Evolutionary conservation across 106 monocot species (phyloP), one percentile per base, ranked within the genome.

Genomic region (Agapanthus africanus): DNA sequence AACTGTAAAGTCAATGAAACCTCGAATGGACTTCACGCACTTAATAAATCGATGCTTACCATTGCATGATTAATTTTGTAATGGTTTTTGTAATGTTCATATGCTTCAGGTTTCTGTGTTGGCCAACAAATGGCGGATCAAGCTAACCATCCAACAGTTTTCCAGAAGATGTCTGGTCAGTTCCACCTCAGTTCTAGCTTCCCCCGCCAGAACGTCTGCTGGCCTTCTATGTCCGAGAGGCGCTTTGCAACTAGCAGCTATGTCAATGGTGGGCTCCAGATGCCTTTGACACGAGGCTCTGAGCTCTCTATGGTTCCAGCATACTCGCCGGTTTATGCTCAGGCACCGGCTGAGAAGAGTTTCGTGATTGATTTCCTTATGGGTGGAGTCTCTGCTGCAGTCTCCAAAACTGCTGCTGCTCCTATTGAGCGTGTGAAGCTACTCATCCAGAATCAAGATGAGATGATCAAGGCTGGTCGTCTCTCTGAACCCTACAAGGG

Each of bases 41-140:
- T n/a, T n/a, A n/a, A n/a, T n/a, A n/a, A n/a, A n/a, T n/a, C n/a
- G n/a, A n/a, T n/a, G n/a, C n/a, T n/a, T n/a, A n/a, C n/a, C n/a
- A n/a, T n/a, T n/a, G n/a, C n/a, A n/a, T n/a, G n/a, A n/a, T n/a
- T n/a, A n/a, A n/a, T n/a, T n/a, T n/a, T n/a, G n/a, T n/a, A n/a
- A n/a, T n/a, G n/a, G n/a, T n/a, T n/a, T n/a, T n/a, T n/a, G n/a
- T n/a, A n/a, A n/a, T n/a, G n/a, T n/a, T n/a, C n/a, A n/a, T n/a
- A n/a, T n/a, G n/a, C n/a, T n/a, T n/a, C n/a, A n/a, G n/a, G n/a
- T n/a, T n/a, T n/a, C n/a, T n/a, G n/a, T n/a, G n/a, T n/a, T n/a
- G n/a, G n/a, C n/a, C n/a, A n/a, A n/a, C n/a, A n/a, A n/a, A 87
- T 83, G 87, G 83, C 73, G 9, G 79, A 87, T 46, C 73, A 74